A percentile compares a stretch with the other conserved stretches of the same genome.
Evolutionary conservation across 2,329 filamentous ascomycete genomes (phyloP).

Genomic region (Paecilomyces formosus): DNA sequence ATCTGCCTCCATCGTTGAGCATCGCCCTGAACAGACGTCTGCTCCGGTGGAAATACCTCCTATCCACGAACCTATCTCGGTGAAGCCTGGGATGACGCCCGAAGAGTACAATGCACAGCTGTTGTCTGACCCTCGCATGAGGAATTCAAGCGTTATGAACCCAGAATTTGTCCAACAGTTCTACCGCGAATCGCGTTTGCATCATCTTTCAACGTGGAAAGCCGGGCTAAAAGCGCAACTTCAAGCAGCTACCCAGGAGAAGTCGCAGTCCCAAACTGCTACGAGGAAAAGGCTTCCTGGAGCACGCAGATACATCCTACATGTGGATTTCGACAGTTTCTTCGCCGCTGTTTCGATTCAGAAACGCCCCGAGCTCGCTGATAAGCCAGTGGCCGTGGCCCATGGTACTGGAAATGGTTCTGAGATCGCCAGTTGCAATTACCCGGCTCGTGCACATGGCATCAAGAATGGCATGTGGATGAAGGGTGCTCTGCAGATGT

Average conservation of each 20-base stretch:
- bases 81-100: constrained; percentile 57
- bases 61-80: constrained; percentile 12
- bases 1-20: neutral
- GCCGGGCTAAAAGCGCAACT: constrained; percentile 84
- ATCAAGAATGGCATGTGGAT: constrained; percentile 99
- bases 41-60: constrained; percentile 12
- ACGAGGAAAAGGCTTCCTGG: constrained; percentile 53
- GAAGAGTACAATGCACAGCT: constrained; percentile 89
- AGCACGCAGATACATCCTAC: constrained; percentile 73
- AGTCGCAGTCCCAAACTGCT: constrained; percentile 39
- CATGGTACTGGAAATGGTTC: constrained; percentile 79
- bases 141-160: constrained; percentile 85
- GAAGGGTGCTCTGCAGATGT: constrained; percentile 77
- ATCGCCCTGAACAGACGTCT: constrained; percentile 1
- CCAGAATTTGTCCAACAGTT: constrained; percentile 91
- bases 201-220: constrained; percentile 96
- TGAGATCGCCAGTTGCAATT: constrained; percentile 97
- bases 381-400: constrained; percentile 81
- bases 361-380: constrained; percentile 63
- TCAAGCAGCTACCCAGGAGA: constrained; percentile 70
- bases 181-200: constrained; percentile 88
- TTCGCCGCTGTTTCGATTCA: constrained; percentile 90
- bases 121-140: constrained; percentile 73
- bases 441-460: constrained; percentile 75
- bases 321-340: constrained; percentile 98